Conservation (phyloP, 306 rosid species). For the Alnus rubra region DNA sequence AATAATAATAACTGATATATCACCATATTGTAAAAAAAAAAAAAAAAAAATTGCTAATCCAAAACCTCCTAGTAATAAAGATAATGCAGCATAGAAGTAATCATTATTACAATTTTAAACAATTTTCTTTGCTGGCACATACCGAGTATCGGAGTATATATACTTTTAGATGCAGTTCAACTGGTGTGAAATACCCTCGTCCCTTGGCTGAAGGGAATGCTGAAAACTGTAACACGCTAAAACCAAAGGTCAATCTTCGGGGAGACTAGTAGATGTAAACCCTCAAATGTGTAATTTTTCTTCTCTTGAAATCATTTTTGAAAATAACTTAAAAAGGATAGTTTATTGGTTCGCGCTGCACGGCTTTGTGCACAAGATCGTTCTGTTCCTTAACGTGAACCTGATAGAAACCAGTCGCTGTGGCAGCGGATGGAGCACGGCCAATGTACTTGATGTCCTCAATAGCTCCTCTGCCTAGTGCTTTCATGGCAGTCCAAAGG, state of each 20-base stretch:
- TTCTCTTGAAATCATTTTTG: not conserved
- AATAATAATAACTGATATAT: not conserved
- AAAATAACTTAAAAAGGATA: constrained; percentile 29
- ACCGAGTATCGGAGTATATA: not conserved
- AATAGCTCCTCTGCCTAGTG: constrained; percentile 62
- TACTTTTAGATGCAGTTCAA: not conserved
- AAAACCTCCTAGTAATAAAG: not conserved
- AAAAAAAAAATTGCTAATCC: too few species aligned
- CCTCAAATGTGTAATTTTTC: not conserved
- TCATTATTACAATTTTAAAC: constrained; percentile 10
- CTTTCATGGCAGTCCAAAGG: constrained; percentile 73
- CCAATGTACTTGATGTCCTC: constrained; percentile 79
- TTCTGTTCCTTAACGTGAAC: constrained; percentile 87
- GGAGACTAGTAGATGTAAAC: not conserved
- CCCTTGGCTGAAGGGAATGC: not conserved
- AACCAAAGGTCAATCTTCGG: not conserved
- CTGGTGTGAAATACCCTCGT: constrained; percentile 7
- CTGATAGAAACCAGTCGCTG: constrained; percentile 82
- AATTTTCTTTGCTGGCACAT: not conserved
- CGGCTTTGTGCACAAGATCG: constrained; percentile 74
- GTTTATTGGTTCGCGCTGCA: constrained; percentile 61
- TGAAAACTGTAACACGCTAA: not conserved
- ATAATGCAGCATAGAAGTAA: not conserved
- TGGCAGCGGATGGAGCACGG: constrained; percentile 90
- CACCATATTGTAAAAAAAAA: not conserved